phyloP scores from a whole-genome alignment of 2,329 filamentous ascomycete species.

The Zalaria sp. region DNA sequence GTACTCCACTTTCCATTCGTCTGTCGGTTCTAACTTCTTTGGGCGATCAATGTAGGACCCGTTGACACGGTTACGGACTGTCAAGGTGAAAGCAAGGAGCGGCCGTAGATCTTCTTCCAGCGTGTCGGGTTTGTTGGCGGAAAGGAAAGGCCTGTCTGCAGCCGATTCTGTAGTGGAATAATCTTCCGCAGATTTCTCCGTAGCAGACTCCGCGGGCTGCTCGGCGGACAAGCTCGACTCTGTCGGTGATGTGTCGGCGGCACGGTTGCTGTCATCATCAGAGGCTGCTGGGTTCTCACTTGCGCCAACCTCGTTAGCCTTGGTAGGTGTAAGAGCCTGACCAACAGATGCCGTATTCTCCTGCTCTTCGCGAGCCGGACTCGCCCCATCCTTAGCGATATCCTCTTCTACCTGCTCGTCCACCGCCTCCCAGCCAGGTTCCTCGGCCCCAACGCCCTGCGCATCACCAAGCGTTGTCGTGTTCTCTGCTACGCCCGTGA shows the following conservation, averaged over 20 bases:
- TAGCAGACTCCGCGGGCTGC: no score
- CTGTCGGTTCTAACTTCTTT: constrained; percentile 23
- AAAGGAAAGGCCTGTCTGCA: constrained; percentile 2
- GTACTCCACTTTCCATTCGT: constrained; percentile 67
- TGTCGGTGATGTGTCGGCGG: background rate
- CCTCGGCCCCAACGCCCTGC: background rate
- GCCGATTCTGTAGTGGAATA: background rate
- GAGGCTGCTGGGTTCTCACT: background rate
- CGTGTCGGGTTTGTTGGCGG: constrained; percentile 3
- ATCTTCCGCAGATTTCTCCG: background rate
- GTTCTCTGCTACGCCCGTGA: background rate
- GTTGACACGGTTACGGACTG: constrained; percentile 59
- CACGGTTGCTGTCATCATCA: no score
- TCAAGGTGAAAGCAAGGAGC: constrained; percentile 57
- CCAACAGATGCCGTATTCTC: background rate
- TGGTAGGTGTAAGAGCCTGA: background rate
- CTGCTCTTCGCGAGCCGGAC: background rate
- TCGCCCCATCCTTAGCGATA: background rate
- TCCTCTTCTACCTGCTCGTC: background rate
- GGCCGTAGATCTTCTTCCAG: constrained; percentile 12
- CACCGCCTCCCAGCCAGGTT: background rate
- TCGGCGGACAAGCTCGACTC: background rate
- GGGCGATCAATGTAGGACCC: constrained; percentile 50
- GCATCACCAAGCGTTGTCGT: background rate
- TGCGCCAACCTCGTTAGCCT: background rate